Evolutionary conservation across 164 flowering plant species (phyloP), one percentile per base, ranked within the genome.

Genomic region (Vitis riparia): DNA sequence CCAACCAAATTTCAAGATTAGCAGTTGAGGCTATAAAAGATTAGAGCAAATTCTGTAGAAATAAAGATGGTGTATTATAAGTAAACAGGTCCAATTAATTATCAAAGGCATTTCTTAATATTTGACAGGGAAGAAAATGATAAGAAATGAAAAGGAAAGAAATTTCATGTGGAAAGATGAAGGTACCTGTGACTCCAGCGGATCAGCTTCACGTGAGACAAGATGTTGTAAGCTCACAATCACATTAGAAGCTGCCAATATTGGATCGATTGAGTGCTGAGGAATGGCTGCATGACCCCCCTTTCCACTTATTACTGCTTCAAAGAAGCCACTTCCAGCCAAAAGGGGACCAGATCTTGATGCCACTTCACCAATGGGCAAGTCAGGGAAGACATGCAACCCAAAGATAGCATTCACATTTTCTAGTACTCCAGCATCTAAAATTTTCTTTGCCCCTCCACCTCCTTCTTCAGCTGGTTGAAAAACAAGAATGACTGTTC

Each of bases 251-350:
- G 89, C 87, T 37, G 95, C 97, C 61, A 90, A 76, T n/a, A 92
- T 84, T 47, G 97, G 97, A 68, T 92, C 97, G 15, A 85, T 88
- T 19, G 92, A 69, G 51, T 78, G 83, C 77, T 92, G 97, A 9
- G 95, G 97, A 64, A 84, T 68, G 27, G 92, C 97, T 1, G 90
- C 97, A 78, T 92, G 95, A 55, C 97, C 97, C 27, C 97, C 97
- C 74, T 84, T 90, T 23, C 97, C 97, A 59, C 76, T 78, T 62
- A 92, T 89, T 30, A 75, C 82, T 15, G 95, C 95, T 73, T 89
- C 87, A 74, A 92, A 92, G 73, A 82, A 83, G 66, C 93, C 95
- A 78, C 80, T 64, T 5, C 86, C 97, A 49, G 95, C 97, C 79
- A 89, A 64, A 2, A 88, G 14, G 2, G 91, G 88, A 62, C 93